These are phyloP conservation scores for Epichloe sibirici DNA, from an alignment of 2,329 filamentous ascomycete species.

Conservation along the genomic window DNA sequence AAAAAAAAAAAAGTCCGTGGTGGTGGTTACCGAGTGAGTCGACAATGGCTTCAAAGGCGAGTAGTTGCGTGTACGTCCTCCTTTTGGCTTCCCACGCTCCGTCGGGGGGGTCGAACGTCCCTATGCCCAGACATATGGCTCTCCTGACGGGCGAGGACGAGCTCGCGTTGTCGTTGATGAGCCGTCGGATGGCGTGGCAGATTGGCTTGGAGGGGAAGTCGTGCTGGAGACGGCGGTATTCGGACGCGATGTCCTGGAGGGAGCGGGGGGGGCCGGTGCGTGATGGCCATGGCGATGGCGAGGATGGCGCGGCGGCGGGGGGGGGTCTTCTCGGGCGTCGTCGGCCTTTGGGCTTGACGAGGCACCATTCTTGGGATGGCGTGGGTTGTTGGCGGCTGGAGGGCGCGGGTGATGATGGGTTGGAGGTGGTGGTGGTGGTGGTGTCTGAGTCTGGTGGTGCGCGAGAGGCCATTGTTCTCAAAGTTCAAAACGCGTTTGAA, in stretches of 20 bases:
- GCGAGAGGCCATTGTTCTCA: too few relatives aligned
- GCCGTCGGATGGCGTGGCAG: conserved; percentile 20
- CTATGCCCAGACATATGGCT: conserved; percentile 43
- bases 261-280: conserved; percentile 8
- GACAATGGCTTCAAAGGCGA: conserved; percentile 38
- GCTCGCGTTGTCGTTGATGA: conserved; percentile 18
- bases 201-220: conserved; percentile 17
- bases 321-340: conserved; percentile 5
- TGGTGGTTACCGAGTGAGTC: conserved; percentile 25
- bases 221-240: conserved; percentile 16
- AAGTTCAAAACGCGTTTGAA: too few relatives aligned
- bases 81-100: conserved; percentile 32
- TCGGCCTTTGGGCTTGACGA: conserved; percentile 12
- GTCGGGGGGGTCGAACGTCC: conserved; percentile 39
- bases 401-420: not conserved
- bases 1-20: not conserved
- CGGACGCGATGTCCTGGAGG: conserved; percentile 16
- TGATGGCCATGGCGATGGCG: not conserved
- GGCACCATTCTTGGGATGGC: conserved; percentile 13
- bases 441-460: too few relatives aligned
- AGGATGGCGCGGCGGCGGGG: not conserved
- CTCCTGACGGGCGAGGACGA: conserved; percentile 17
- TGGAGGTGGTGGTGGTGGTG: not conserved
- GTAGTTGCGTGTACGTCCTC: conserved; percentile 38
- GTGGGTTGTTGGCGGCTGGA: not conserved